Evolutionary conservation across 75 land plant species (phyloP).

Genomic region (Cunninghamia lanceolata): DNA sequence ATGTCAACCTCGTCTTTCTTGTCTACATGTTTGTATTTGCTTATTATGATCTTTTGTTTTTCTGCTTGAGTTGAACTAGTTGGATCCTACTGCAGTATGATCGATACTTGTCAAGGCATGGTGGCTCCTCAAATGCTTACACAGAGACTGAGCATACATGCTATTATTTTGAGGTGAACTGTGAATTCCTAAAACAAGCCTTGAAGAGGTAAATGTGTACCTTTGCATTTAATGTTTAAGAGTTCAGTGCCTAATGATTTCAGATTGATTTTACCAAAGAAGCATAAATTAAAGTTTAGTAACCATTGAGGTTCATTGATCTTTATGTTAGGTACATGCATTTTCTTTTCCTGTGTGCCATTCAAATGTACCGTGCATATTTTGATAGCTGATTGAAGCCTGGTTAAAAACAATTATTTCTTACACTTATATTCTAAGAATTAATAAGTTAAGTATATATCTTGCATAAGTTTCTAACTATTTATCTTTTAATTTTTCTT

Average conservation of each 20-base stretch:
- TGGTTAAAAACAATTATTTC: too few relatives aligned
- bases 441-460: too few relatives aligned
- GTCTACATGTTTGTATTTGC: neutral
- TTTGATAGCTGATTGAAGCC: neutral
- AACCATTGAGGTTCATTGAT: neutral
- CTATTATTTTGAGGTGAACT: constrained; percentile 89
- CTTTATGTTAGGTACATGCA: neutral
- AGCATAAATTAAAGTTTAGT: neutral
- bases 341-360: neutral
- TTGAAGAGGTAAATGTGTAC: constrained; percentile 65
- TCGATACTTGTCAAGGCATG: constrained; percentile 92
- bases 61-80: neutral
- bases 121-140: constrained; percentile 96
- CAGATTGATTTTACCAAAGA: neutral
- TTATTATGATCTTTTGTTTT: neutral
- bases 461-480: neutral
- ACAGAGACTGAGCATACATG: constrained; percentile 86
- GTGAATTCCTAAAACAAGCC: constrained; percentile 76
- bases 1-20: neutral
- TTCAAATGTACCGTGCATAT: neutral
- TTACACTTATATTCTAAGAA: too few relatives aligned
- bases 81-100: constrained; percentile 67
- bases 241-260: neutral
- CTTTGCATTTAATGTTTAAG: neutral
- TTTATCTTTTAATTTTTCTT: neutral